Evolutionary conservation across 1,139 yeast genomes (phyloP).

Genomic region (Hyphopichia burtonii): DNA sequence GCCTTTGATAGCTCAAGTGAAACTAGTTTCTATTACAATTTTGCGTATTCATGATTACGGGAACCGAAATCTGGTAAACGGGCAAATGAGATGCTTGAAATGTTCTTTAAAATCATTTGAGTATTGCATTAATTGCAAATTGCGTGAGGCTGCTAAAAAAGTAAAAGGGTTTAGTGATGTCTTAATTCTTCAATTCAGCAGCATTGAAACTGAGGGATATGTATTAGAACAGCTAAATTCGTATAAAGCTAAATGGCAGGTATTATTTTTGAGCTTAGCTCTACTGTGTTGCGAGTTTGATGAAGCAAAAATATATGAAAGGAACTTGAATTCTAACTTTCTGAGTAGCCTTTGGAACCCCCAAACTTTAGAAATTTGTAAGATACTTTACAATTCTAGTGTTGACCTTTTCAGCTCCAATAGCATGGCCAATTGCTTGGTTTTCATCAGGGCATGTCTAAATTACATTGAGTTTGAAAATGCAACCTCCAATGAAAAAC

Average conservation of each 20-base stretch:
- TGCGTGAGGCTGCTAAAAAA: conserved; percentile 10
- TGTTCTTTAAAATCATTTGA: conserved; percentile 15
- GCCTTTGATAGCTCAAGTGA: conserved; percentile 7
- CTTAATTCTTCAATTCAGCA: not conserved
- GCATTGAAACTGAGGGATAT: not conserved
- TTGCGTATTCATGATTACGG: conserved; percentile 19
- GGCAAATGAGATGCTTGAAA: conserved; percentile 16
- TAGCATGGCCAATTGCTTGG: not conserved
- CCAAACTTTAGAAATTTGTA: not conserved
- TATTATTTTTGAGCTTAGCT: conserved; percentile 8
- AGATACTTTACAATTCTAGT: not conserved
- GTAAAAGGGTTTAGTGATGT: not conserved
- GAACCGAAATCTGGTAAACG: conserved; percentile 9
- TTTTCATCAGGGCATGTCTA: not conserved
- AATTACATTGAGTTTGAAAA: not conserved
- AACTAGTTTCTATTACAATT: conserved; percentile 19
- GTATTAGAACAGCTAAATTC: conserved; percentile 6
- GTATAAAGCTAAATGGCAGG: conserved; percentile 3
- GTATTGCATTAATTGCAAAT: conserved; percentile 6
- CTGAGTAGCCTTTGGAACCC: not conserved
- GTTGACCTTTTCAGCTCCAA: not conserved
- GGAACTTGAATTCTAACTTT: not conserved
- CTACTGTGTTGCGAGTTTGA: not conserved
- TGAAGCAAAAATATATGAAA: not conserved
- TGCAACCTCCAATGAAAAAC: not conserved